Percentiles rank a stretch among this genome's conserved stretches.
phyloP scores from a whole-genome alignment of 441 rosid species.

The Cnidoscolus chayamansa region DNA sequence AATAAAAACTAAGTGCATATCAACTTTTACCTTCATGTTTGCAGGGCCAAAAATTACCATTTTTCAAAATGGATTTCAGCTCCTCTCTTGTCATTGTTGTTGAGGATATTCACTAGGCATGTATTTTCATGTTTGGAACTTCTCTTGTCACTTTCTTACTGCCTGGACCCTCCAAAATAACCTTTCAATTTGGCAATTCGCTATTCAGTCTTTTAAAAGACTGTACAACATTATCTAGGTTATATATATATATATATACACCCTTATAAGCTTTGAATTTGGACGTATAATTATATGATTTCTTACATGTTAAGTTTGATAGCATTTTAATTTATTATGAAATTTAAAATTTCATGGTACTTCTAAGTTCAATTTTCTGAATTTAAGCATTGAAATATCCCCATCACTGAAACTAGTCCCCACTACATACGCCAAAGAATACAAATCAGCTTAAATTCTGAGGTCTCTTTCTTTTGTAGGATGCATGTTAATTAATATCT shows the following conservation, averaged over 20 bases:
- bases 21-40: not conserved
- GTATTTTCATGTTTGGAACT: not conserved
- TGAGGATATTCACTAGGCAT: slow-evolving; percentile 3
- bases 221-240: no score
- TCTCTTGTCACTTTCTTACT: not conserved
- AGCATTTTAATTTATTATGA: no score
- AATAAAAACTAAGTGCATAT: no score
- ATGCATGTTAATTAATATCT: not conserved
- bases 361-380: no score
- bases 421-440: not conserved
- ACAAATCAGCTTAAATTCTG: not conserved
- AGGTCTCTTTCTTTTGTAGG: not conserved
- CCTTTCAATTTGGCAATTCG: no score
- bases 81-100: slow-evolving; percentile 5
- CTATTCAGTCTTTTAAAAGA: no score
- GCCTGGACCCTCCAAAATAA: not conserved
- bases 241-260: no score
- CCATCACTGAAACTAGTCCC: not conserved
- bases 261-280: no score
- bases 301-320: no score
- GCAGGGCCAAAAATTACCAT: not conserved
- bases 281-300: no score
- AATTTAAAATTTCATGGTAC: no score
- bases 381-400: no score
- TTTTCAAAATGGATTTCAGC: not conserved